Percentiles rank a stretch among this genome's conserved stretches.
These are phyloP conservation scores for Colletotrichum orbiculare DNA, from an alignment of 2,329 filamentous ascomycete species.

Conservation along the genomic window DNA sequence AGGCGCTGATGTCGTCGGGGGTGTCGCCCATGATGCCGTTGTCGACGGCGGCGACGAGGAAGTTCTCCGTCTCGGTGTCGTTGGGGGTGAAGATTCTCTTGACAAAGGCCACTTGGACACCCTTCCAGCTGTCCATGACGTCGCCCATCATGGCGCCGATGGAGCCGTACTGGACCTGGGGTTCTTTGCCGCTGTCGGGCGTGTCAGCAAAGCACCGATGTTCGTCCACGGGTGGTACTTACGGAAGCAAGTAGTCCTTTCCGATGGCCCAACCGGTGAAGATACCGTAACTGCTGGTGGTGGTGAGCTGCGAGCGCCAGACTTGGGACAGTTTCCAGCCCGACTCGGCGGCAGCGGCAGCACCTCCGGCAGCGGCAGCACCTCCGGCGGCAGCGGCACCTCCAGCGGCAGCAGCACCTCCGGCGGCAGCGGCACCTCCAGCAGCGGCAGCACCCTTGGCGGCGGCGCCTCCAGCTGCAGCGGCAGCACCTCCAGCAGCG, in stretches of 20 bases:
- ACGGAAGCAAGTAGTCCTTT: conserved; percentile 26
- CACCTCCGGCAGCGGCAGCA: no score
- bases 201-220: not conserved
- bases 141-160: conserved; percentile 10
- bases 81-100: conserved; percentile 3
- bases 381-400: no score
- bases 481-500: no score
- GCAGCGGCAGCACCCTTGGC: no score
- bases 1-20: conserved; percentile 7
- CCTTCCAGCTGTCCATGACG: conserved; percentile 24
- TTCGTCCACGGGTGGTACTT: not conserved
- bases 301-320: conserved; percentile 7
- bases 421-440: no score
- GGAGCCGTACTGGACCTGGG: not conserved
- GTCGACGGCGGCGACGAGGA: conserved; percentile 2
- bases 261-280: conserved; percentile 22
- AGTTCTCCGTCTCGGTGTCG: not conserved
- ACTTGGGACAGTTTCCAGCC: conserved; percentile 1
- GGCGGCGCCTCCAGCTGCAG: no score
- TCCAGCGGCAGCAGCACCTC: no score
- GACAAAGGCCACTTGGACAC: not conserved
- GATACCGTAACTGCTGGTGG: conserved; percentile 12
- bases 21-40: conserved; percentile 12
- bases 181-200: not conserved
- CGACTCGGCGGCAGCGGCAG: no score